Evolutionary conservation across 139 green algal species (phyloP).

Genomic region (Desmodesmus armatus): DNA sequence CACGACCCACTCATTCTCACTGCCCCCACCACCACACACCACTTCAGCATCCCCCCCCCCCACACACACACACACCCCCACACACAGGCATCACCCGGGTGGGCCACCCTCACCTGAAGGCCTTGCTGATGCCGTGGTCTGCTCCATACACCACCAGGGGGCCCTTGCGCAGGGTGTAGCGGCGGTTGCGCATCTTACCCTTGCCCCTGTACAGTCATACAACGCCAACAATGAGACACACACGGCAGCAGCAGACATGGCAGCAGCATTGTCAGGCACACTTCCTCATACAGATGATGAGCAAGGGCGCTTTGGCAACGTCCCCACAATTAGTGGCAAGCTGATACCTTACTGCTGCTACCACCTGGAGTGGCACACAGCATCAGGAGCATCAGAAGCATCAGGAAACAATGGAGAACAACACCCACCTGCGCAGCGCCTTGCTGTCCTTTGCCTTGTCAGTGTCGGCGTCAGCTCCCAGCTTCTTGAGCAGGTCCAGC

Average conservation of each 20-base stretch:
- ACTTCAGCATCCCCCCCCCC: no score
- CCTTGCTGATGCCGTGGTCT: slow-evolving; percentile 89
- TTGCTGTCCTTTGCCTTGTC: slow-evolving; percentile 90
- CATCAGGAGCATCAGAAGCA: not conserved
- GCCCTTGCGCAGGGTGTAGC: slow-evolving; percentile 94
- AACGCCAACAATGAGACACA: no score
- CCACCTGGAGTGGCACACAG: not conserved
- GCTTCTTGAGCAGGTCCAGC: slow-evolving; percentile 87
- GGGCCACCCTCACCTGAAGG: slow-evolving; percentile 83
- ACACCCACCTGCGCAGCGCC: slow-evolving; percentile 74
- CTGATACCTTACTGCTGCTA: no score
- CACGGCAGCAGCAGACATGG: not conserved
- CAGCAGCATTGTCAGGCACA: not conserved
- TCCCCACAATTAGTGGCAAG: no score
- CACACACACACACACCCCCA: no score
- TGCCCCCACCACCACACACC: no score
- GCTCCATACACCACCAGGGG: slow-evolving; percentile 94
- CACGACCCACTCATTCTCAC: no score
- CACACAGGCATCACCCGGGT: slow-evolving; percentile 87
- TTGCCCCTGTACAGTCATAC: slow-evolving; percentile 39
- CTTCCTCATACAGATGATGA: no score
- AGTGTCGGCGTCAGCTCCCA: slow-evolving; percentile 90
- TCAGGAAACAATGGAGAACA: no score
- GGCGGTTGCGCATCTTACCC: slow-evolving; percentile 97
- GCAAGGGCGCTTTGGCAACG: no score